Percentiles rank a stretch among this genome's conserved stretches.
Evolutionary conservation across 2,329 filamentous ascomycete genomes (phyloP).

Genomic region (Colletotrichum cuscutae): DNA sequence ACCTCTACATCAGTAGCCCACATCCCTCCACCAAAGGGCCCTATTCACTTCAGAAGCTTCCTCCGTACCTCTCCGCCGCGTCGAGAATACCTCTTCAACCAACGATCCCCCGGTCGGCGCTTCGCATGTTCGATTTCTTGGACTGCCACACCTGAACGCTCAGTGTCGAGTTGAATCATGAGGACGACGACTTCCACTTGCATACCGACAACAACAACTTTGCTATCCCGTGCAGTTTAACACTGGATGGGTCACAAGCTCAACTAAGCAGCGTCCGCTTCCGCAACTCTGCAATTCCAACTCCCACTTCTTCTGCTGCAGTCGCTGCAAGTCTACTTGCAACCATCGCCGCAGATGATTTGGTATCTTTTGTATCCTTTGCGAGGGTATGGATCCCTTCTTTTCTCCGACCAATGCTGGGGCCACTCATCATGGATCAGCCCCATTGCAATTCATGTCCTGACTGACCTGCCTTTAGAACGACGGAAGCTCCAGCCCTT

Average conservation of each 20-base stretch:
- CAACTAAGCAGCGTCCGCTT: slow-evolving; percentile 17
- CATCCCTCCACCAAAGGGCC: slow-evolving; percentile 6
- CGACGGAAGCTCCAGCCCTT: slow-evolving; percentile 77
- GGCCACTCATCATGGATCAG: neutral
- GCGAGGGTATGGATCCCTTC: slow-evolving; percentile 68
- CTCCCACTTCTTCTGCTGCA: slow-evolving; percentile 23
- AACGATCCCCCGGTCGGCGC: slow-evolving; percentile 6
- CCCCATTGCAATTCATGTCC: slow-evolving; percentile 9
- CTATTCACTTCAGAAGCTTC: slow-evolving; percentile 19
- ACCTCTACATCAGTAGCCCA: slow-evolving; percentile 7
- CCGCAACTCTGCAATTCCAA: slow-evolving; percentile 4
- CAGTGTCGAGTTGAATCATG: slow-evolving; percentile 24
- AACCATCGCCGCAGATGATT: slow-evolving; percentile 62
- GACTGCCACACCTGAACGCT: slow-evolving; percentile 1
- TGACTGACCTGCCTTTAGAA: slow-evolving; percentile 58
- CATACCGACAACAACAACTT: slow-evolving; percentile 7
- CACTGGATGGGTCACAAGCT: slow-evolving; percentile 25
- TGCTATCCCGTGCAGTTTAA: neutral
- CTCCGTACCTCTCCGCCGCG: neutral
- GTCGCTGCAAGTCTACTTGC: slow-evolving; percentile 32
- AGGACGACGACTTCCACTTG: slow-evolving; percentile 12
- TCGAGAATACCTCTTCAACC: neutral
- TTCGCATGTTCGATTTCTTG: slow-evolving; percentile 8
- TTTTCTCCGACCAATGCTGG: neutral
- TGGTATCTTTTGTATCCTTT: slow-evolving; percentile 83